Percentiles rank a stretch among this genome's conserved stretches.
These are phyloP conservation scores for Triadica sebifera DNA, from an alignment of 345 rosid genomes.

Conservation along the genomic window DNA sequence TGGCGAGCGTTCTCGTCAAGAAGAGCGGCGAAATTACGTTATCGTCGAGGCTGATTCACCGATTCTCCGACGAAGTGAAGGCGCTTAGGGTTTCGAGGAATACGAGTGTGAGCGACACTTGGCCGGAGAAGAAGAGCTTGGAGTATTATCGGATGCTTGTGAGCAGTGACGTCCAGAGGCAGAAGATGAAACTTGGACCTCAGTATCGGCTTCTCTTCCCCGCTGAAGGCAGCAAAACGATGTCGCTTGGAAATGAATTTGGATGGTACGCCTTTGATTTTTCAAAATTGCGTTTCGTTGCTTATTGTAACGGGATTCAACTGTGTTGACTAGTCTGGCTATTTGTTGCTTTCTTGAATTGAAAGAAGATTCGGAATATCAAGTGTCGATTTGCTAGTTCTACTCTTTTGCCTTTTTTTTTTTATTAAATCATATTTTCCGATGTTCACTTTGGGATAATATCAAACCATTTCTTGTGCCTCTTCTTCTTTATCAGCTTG, in stretches of 20 bases:
- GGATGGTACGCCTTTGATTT: conserved; percentile 51
- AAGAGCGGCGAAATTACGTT: conserved; percentile 17
- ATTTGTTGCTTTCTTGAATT: background rate
- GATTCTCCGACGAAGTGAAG: conserved; percentile 73
- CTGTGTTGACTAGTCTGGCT: too few relatives aligned
- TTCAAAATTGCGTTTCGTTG: background rate
- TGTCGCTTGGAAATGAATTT: conserved; percentile 65
- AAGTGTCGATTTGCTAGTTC: background rate
- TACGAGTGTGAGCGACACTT: conserved; percentile 22
- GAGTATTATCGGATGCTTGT: conserved; percentile 56
- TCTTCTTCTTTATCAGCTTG: background rate
- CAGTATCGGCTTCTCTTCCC: conserved; percentile 57
- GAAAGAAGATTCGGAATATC: background rate
- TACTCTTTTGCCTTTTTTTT: background rate
- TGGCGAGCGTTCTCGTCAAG: conserved; percentile 6
- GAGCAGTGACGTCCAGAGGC: conserved; percentile 54
- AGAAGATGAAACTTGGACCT: conserved; percentile 71
- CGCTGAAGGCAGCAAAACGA: conserved; percentile 70
- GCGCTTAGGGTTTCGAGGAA: conserved; percentile 31
- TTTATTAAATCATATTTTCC: background rate
- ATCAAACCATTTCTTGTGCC: too few relatives aligned
- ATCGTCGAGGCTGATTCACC: conserved; percentile 65
- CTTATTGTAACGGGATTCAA: background rate
- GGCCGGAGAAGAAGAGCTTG: conserved; percentile 58
- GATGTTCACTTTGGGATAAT: background rate